phyloP scores from a whole-genome alignment of 257 asterid genomes.

The Solanum appendiculatum region DNA sequence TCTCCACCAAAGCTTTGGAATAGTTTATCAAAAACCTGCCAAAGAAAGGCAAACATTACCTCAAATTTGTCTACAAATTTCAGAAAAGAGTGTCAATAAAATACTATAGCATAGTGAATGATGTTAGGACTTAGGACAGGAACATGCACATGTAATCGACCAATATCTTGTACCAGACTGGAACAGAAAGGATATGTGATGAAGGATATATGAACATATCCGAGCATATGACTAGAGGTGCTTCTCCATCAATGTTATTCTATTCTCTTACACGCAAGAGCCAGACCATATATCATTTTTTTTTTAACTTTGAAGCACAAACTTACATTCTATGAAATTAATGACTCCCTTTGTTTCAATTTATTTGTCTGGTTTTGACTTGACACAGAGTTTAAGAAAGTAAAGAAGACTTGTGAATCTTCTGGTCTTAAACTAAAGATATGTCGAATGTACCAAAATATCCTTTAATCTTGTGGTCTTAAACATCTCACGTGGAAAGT shows the following conservation, averaged over 20 bases:
- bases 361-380: neutral
- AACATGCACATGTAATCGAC: neutral
- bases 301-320: neutral
- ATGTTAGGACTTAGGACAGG: neutral
- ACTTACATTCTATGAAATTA: neutral
- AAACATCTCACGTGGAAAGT: neutral
- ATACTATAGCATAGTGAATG: neutral
- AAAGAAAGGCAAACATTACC: slow-evolving; percentile 7
- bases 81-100: neutral
- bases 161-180: neutral
- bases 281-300: neutral
- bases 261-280: neutral
- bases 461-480: no score
- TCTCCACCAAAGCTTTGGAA: slow-evolving; percentile 97
- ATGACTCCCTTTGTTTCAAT: neutral
- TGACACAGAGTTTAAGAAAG: neutral
- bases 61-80: neutral
- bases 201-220: neutral
- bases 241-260: neutral
- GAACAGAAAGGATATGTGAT: neutral
- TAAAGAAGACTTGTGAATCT: neutral
- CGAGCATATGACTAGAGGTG: neutral
- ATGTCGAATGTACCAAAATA: no score
- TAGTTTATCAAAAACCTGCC: slow-evolving; percentile 90
- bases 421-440: no score